Conservation (phyloP, 768 basidiomycete species). For the Boletellus ananas region DNA sequence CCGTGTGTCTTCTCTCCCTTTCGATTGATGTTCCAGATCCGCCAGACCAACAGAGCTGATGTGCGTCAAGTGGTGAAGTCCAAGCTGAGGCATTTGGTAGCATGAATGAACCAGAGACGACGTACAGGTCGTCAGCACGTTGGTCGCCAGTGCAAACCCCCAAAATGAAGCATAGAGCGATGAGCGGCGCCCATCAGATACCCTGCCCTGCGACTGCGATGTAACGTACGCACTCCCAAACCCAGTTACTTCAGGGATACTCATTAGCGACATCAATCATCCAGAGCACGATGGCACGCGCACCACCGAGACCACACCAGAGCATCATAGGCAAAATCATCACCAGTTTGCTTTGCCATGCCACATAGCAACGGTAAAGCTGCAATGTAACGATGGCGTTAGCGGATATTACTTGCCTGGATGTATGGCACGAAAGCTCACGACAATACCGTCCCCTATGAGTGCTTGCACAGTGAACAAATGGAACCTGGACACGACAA, state of each 20-base stretch:
- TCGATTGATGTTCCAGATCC: slow-evolving; percentile 30
- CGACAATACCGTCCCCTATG: slow-evolving; percentile 30
- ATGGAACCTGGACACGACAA: slow-evolving; percentile 27
- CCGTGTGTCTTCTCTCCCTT: slow-evolving; percentile 13
- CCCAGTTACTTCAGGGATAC: slow-evolving; percentile 12
- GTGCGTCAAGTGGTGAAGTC: neutral
- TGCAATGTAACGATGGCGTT: neutral
- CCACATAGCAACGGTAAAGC: slow-evolving; percentile 31
- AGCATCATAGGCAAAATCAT: slow-evolving; percentile 29
- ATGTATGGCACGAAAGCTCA: slow-evolving; percentile 7
- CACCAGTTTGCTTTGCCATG: slow-evolving; percentile 28
- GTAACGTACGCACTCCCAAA: slow-evolving; percentile 15
- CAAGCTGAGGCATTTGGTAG: neutral
- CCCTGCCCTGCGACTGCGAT: slow-evolving; percentile 2
- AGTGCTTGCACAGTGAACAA: slow-evolving; percentile 25
- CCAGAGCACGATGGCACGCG: neutral
- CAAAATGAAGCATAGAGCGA: slow-evolving; percentile 36
- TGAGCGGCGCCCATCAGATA: slow-evolving; percentile 24
- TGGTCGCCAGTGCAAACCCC: slow-evolving; percentile 31
- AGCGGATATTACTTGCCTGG: neutral
- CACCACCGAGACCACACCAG: slow-evolving; percentile 28
- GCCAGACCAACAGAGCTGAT: slow-evolving; percentile 27
- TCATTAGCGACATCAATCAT: neutral
- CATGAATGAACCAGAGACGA: neutral
- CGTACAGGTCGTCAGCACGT: slow-evolving; percentile 32